These are phyloP conservation scores for Agaricus blazei DNA, from an alignment of 768 basidiomycete genomes.

Conservation along the genomic window DNA sequence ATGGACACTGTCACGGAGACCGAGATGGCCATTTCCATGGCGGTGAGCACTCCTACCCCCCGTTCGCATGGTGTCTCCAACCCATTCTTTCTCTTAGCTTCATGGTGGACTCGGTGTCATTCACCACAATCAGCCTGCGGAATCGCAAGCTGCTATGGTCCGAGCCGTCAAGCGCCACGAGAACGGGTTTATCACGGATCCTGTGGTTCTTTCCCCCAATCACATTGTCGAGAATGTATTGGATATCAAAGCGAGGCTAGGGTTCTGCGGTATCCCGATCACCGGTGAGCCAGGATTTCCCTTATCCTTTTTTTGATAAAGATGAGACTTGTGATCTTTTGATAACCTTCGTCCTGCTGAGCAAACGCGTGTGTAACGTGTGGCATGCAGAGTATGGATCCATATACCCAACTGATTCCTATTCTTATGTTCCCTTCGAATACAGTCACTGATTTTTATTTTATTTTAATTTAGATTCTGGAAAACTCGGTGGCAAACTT, in stretches of 20 bases:
- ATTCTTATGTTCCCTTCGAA: neutral
- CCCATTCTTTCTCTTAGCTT: conserved; percentile 38
- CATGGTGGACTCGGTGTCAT: conserved; percentile 97
- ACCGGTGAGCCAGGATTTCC: conserved; percentile 62
- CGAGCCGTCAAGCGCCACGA: conserved; percentile 97
- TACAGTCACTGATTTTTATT: neutral
- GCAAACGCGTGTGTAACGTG: conserved; percentile 56
- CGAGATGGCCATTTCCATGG: conserved; percentile 90
- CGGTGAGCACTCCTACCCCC: conserved; percentile 46
- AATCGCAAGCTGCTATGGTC: conserved; percentile 93
- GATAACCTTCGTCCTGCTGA: conserved; percentile 91
- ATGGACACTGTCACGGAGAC: conserved; percentile 99
- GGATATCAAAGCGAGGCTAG: conserved; percentile 85
- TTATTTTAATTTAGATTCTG: conserved; percentile 57
- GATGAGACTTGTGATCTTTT: conserved; percentile 43
- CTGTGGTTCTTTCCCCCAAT: conserved; percentile 78
- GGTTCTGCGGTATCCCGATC: conserved; percentile 96
- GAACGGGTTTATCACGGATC: conserved; percentile 97
- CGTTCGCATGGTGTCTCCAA: neutral
- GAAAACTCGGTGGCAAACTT: conserved; percentile 83
- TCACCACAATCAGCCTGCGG: conserved; percentile 88
- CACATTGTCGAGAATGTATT: conserved; percentile 84
- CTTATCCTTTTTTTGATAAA: neutral
- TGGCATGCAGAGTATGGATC: conserved; percentile 63
- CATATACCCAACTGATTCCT: conserved; percentile 31